phyloP scores from a whole-genome alignment of 345 rosid genomes.

The Salix suchowensis region DNA sequence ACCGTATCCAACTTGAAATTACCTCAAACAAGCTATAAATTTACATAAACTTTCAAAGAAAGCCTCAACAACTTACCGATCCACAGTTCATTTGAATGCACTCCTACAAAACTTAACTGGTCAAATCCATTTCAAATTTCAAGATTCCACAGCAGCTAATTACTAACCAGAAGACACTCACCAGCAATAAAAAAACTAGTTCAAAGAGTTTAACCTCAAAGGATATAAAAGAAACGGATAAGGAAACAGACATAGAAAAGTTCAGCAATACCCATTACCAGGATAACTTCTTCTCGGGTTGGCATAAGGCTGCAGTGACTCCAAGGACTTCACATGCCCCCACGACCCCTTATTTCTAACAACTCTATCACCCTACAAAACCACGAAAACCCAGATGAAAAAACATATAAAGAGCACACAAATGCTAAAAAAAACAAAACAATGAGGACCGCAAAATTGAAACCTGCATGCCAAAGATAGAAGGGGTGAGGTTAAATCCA shows the following conservation, averaged over 20 bases:
- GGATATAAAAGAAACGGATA: not conserved
- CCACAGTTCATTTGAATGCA: not conserved
- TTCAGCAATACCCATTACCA: conserved; percentile 45
- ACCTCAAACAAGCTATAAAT: not conserved
- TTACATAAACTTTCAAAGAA: not conserved
- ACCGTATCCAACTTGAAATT: not conserved
- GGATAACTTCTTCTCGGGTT: conserved; percentile 72
- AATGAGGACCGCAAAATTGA: conserved; percentile 35
- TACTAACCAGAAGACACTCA: not conserved
- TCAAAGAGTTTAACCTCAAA: not conserved
- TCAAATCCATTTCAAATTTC: not conserved
- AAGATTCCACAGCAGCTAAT: not conserved
- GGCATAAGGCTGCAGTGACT: conserved; percentile 83
- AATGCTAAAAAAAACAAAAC: not conserved
- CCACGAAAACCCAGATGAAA: conserved; percentile 6
- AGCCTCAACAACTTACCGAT: not conserved
- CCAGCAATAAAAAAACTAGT: not conserved
- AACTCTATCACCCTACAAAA: conserved; percentile 35
- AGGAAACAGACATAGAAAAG: not conserved
- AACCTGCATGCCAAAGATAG: not conserved
- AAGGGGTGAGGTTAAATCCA: conserved; percentile 34
- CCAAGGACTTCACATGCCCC: conserved; percentile 69
- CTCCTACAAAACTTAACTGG: not conserved
- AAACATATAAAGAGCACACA: not conserved
- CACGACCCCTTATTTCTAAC: conserved; percentile 61